Conservation (phyloP, 176 grass and related monocot genomes). For the Carex scoparia region DNA sequence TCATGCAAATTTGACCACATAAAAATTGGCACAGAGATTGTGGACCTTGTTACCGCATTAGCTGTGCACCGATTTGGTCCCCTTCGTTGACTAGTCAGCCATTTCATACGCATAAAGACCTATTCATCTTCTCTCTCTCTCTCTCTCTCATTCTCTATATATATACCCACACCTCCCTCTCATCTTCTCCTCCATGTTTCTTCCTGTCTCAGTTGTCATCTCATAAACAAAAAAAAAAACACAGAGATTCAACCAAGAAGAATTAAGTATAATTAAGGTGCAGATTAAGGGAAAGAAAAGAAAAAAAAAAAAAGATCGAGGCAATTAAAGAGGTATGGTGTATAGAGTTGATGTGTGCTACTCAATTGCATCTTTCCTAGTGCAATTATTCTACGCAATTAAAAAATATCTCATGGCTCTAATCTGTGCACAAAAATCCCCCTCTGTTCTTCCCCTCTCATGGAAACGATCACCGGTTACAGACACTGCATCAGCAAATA, state of each 20-base stretch:
- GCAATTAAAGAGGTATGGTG: background rate
- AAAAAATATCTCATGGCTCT: slow-evolving; percentile 20
- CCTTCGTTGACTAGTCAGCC: slow-evolving; percentile 30
- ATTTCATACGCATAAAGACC: slow-evolving; percentile 26
- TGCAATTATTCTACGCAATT: slow-evolving; percentile 8
- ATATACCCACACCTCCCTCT: background rate
- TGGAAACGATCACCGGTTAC: background rate
- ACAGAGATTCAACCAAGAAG: background rate
- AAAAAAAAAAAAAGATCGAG: background rate
- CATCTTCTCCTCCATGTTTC: background rate
- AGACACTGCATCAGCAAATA: background rate
- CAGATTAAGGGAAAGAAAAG: too few relatives aligned
- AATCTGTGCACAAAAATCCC: background rate
- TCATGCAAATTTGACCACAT: background rate
- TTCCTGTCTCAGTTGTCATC: background rate
- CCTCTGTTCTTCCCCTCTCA: background rate
- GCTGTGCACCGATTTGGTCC: slow-evolving; percentile 9
- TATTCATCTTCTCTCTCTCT: background rate
- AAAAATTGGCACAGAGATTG: background rate
- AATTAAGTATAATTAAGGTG: background rate
- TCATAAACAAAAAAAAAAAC: background rate
- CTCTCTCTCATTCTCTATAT: slow-evolving; percentile 5
- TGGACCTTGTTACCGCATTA: background rate
- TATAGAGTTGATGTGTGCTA: slow-evolving; percentile 13
- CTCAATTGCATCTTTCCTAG: slow-evolving; percentile 15